Evolutionary conservation across 2,329 filamentous ascomycete species (phyloP).

Genomic region (Stemphylium beticola): DNA sequence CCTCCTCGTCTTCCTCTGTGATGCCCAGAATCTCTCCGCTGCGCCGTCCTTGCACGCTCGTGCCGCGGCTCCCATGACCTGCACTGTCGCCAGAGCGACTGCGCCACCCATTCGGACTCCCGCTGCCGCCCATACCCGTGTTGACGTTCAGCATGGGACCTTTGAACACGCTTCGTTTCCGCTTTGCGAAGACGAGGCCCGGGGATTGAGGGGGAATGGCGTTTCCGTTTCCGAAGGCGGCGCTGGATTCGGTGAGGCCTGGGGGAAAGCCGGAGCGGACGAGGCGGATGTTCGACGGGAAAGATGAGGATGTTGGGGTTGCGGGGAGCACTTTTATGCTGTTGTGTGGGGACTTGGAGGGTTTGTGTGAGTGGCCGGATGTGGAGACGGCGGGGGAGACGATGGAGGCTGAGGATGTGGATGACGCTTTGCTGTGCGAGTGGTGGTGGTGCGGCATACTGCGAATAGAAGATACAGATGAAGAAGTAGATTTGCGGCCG

Average conservation of each 20-base stretch:
- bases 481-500: constrained; percentile 94
- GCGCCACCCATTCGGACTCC: constrained; percentile 1
- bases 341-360: constrained; percentile 77
- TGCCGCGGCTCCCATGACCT: constrained; percentile 41
- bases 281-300: constrained; percentile 85
- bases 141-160: constrained; percentile 68
- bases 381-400: constrained; percentile 52
- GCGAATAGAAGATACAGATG: constrained; percentile 89
- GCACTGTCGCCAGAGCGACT: constrained; percentile 11
- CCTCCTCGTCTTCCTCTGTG: constrained; percentile 50
- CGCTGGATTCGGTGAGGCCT: constrained; percentile 39
- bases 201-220: constrained; percentile 53
- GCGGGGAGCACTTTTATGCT: constrained; percentile 93
- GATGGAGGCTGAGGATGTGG: constrained; percentile 79
- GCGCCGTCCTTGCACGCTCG: constrained; percentile 69
- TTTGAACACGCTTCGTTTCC: constrained; percentile 83
- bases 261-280: constrained; percentile 63
- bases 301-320: constrained; percentile 74
- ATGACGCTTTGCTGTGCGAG: constrained; percentile 92
- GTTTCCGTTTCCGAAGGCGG: constrained; percentile 61
- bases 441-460: constrained; percentile 79
- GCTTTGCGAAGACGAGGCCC: constrained; percentile 77
- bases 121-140: constrained; percentile 25
- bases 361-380: constrained; percentile 68
- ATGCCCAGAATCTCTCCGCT: constrained; percentile 77